Base-by-base conservation (phyloP, 2,329 filamentous ascomycete genomes). In the Catunica adiposa region DNA sequence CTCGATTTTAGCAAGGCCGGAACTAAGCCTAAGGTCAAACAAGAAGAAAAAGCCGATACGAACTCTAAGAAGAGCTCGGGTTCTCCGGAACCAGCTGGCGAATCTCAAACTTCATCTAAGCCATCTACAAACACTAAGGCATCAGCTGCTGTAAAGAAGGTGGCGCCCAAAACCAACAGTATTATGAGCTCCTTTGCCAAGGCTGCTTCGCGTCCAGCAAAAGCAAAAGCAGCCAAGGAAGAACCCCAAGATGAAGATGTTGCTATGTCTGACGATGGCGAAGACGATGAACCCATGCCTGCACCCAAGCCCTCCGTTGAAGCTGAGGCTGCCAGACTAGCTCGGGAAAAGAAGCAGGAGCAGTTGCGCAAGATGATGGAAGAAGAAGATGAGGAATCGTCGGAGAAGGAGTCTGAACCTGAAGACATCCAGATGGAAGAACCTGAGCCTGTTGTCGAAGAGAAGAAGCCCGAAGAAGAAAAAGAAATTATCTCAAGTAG, bases 111-210 rank as follows among this genome's bases (percentile, higher is more conserved):
- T n/a, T 52, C 38, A 3, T 8, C 15, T 11, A 56, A 56, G 22
- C 5, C 17, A 2, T 31, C 44, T 17, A 37, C n/a, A 9, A 34
- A 20, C 26, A 31, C 54, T 15, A 25, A 46, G 23, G 20, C 55
- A 46, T 44, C 55, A 7, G n/a, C 22, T 15, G 8, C 47, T 20
- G 42, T 1, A 66, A 66, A 58, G 62, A 61, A 54, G 62, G 65
- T 42, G 31, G 58, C 62, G 26, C 56, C 62, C 7, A 58, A 54
- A n/a, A 58, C 82, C 11, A 71, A 69, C 2, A 77, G 78, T 58
- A 79, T 94, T 25, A 88, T 92, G 73, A 82, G 83, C 59, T 84
- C 86, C 0, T 94, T 94, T 65, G 84, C 86, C 14, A 86, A 84
- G 63, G 71, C 73, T 3, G 67, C 66, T 2, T 62, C 66, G 3